Percentiles rank a stretch among this genome's conserved stretches.
Evolutionary conservation across 805 yeast genomes (phyloP).

Genomic region (Ogataea polymorpha): DNA sequence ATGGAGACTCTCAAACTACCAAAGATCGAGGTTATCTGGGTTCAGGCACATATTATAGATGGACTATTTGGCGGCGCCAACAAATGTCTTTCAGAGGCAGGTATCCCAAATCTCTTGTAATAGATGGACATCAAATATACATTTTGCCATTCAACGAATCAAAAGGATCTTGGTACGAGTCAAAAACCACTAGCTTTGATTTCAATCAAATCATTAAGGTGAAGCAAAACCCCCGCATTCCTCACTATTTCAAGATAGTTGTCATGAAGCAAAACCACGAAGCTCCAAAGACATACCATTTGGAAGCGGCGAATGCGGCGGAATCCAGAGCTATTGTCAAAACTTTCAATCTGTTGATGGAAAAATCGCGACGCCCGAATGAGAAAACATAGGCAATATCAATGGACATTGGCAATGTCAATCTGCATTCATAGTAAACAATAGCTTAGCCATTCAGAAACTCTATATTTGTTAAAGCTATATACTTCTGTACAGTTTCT

Average conservation of each 20-base stretch:
- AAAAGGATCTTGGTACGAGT: constrained; percentile 55
- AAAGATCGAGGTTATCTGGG: neutral
- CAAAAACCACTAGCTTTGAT: constrained; percentile 85
- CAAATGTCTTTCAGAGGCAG: constrained; percentile 78
- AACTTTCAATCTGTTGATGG: constrained; percentile 58
- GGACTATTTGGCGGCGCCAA: constrained; percentile 86
- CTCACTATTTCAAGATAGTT: constrained; percentile 77
- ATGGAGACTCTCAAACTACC: neutral
- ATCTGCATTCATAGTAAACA: no score
- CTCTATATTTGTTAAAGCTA: neutral
- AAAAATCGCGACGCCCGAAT: constrained; percentile 28
- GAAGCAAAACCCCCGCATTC: constrained; percentile 74
- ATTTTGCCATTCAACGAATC: constrained; percentile 81
- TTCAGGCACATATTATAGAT: constrained; percentile 61
- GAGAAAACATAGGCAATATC: no score
- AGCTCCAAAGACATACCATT: constrained; percentile 78
- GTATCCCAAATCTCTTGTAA: constrained; percentile 77
- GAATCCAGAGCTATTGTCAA: constrained; percentile 74
- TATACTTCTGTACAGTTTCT: neutral
- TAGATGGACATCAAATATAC: constrained; percentile 93
- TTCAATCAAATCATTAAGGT: constrained; percentile 70
- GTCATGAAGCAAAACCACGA: constrained; percentile 53
- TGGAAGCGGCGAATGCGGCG: constrained; percentile 63
- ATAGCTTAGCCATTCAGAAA: no score
- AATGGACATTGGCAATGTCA: no score